phyloP scores from a whole-genome alignment of 2,329 filamentous ascomycete species.

The Fusarium sp. region DNA sequence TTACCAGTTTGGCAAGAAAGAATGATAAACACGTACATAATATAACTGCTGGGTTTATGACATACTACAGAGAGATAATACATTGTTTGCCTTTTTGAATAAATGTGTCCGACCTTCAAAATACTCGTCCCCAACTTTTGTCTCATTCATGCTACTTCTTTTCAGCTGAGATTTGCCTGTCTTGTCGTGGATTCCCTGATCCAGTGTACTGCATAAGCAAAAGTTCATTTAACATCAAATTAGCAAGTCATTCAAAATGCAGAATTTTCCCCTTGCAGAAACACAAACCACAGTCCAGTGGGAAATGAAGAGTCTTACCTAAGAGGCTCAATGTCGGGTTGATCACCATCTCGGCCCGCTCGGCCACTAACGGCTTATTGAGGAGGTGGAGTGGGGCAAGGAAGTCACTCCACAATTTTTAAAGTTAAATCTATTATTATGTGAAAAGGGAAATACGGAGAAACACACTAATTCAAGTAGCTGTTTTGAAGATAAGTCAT shows the following conservation, averaged over 20 bases:
- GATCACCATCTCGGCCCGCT: not conserved
- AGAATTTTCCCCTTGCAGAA: not conserved
- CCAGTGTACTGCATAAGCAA: not conserved
- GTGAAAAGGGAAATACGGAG: no score
- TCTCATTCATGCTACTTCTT: not conserved
- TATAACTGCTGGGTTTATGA: rapidly evolving
- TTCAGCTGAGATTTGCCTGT: not conserved
- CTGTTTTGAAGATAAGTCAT: not conserved
- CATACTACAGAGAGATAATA: rapidly evolving
- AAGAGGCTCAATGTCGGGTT: not conserved
- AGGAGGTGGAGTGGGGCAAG: not conserved
- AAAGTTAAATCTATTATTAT: no score
- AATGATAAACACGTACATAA: rapidly evolving
- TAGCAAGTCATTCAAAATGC: not conserved
- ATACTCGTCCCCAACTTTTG: rapidly evolving
- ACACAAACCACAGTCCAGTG: not conserved
- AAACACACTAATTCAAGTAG: no score
- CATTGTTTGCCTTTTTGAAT: rapidly evolving
- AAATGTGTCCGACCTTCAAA: rapidly evolving
- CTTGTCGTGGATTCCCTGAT: not conserved
- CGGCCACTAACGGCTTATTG: not conserved
- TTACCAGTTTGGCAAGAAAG: rapidly evolving
- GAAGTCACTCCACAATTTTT: not conserved
- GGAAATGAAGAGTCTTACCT: not conserved
- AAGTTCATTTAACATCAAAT: not conserved